Base-by-base conservation (phyloP, 1,284 basidiomycete genomes). In the Trametes sp. region DNA sequence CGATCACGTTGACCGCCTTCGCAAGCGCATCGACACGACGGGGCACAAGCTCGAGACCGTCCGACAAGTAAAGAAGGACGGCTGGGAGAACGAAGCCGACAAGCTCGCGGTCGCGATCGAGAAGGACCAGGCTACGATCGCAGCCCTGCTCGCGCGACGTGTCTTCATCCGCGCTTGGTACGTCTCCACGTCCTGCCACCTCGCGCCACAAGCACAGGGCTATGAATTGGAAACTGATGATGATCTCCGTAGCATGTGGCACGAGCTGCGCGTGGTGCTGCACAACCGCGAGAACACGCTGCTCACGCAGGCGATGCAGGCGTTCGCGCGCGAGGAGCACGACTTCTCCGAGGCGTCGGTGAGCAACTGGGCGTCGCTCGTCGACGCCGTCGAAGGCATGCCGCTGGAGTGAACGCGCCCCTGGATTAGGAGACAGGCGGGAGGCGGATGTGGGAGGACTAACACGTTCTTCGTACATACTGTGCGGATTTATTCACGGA, bases 251-350 rank as follows among this genome's bases (percentile, higher is more conserved):
- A 94, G 95, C 68, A 86, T 96, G 85, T 97, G 95, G 94, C 92
- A 96, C 70, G 95, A 97, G 75, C 81, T 96, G 16, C 87, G 92
- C 14, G 90, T 95, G 2, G 89, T 96, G 29, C 78, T 95, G 54
- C 94, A 96, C 75, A 95, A 95, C 70, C 81, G 92, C 45, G 94
- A 96, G 78, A 93, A 94, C 66, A 84, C 90, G 0, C 82, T 95
- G 35, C 76, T 95, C n/a, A 90, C 90, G 0, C 81, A 89, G 59
- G 80, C 89, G 1, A 87, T 90, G 64, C 87, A 93, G 71, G 78
- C 80, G 0, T 92, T 94, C 75, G 87, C 87, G 2, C 80, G 82
- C 49, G 91, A 93, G 61, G 92, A 95, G 72, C 83, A 83, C 52
- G 82, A 82, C 33, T 93, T 87, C 69, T 76, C 85, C 0, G 85